Evolutionary conservation across 257 asterid genomes (phyloP), one percentile per base, ranked within the genome.

Genomic region (Capsicum baccatum): DNA sequence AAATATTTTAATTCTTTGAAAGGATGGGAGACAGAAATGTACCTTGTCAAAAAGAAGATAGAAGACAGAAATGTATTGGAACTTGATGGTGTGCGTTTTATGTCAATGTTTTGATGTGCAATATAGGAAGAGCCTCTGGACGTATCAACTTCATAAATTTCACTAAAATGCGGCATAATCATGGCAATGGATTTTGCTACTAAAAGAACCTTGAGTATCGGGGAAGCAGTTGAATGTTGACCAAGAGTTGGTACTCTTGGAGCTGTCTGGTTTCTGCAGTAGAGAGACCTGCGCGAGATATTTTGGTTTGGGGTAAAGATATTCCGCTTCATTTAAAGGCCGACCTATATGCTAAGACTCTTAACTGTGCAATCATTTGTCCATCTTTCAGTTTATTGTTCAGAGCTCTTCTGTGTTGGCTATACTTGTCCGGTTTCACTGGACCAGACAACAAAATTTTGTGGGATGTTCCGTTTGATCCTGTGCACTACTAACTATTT

Each of bases 151-250:
- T 76, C 81, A 52, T 76, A 14, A 52, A 52, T 54, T 52, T 52
- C 5, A 52, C 62, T 21, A 13, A 67, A 52, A 13, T 76, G 48
- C 12, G 1, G 81, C 63, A 74, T 50, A 52, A 52, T 52, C 48
- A 52, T 76, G 47, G 4, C 62, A 47, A 17, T 3, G 9, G 54
- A 35, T 14, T 50, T 17, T 7, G 15, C 64, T 76, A 76, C 59
- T 76, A 13, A 52, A 8, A 76, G 48, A 76, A 52, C 9, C 26
- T 13, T 3, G 2, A 76, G 48, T 15, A 15, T 12, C 60, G 11
- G 39, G 10, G 80, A 48, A 73, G 80, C 59, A 48, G 80, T 19
- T 73, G 59, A 48, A 74, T 52, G 60, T 13, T 76, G 81, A 26
- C 62, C 52, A 21, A 76, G 26, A 54, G 26, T 76, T 15, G 48